Conservation (phyloP, 192 early-diverging fungal genomes). For the Irineochytrium annulatum region DNA sequence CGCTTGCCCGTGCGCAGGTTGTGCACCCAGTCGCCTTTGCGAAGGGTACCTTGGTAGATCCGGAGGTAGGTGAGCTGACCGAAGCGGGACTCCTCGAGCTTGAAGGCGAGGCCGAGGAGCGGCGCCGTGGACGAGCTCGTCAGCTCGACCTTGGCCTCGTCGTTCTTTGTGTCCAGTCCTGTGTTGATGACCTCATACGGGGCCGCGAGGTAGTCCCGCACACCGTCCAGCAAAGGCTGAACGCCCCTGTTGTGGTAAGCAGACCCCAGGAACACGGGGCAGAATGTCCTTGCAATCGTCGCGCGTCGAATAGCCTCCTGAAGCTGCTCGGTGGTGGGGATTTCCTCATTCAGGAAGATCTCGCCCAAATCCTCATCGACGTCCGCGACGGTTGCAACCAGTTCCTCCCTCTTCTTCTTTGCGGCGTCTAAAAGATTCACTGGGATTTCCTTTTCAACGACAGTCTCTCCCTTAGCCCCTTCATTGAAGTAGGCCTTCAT, state of each 20-base stretch:
- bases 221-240: slow-evolving; percentile 89
- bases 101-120: slow-evolving; percentile 89
- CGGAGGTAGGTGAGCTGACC: slow-evolving; percentile 97
- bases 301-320: slow-evolving; percentile 68
- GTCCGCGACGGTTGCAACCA: slow-evolving; percentile 83
- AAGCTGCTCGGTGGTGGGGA: slow-evolving; percentile 67
- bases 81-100: slow-evolving; percentile 93
- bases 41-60: slow-evolving; percentile 89
- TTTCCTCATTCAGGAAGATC: slow-evolving; percentile 70
- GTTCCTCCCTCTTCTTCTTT: slow-evolving; percentile 59
- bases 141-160: slow-evolving; percentile 38
- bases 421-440: slow-evolving; percentile 31
- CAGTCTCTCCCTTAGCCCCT: slow-evolving; percentile 75
- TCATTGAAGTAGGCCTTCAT: slow-evolving; percentile 88
- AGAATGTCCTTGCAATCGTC: slow-evolving; percentile 64
- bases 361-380: slow-evolving; percentile 87
- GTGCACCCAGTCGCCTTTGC: slow-evolving; percentile 80
- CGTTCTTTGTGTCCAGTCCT: slow-evolving; percentile 38
- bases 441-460: slow-evolving; percentile 51
- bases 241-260: slow-evolving; percentile 90
- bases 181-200: slow-evolving; percentile 63
- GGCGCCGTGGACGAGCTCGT: slow-evolving; percentile 52
- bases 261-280: slow-evolving; percentile 88
- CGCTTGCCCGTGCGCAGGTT: slow-evolving; percentile 88
- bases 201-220: slow-evolving; percentile 79